Percentiles rank a stretch among this genome's conserved stretches.
Evolutionary conservation across 805 yeast genomes (phyloP).

Genomic region (Cyberlindnera lachancei): DNA sequence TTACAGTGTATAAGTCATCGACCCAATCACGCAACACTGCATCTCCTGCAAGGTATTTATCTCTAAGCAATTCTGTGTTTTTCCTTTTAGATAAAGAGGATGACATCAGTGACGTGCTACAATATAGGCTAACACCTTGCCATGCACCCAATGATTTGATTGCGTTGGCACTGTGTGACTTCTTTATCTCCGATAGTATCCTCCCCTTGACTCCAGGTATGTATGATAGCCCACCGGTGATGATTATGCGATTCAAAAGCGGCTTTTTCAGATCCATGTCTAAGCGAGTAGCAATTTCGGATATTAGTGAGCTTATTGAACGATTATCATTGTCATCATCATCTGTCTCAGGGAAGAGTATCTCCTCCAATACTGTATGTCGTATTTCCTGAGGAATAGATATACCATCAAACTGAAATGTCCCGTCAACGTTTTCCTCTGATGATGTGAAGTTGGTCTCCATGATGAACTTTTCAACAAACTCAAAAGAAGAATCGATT

Average conservation of each 20-base stretch:
- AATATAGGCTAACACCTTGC: constrained; percentile 22
- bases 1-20: constrained; percentile 6
- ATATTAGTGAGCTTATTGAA: constrained; percentile 5
- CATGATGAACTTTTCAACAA: constrained; percentile 17
- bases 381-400: constrained; percentile 10
- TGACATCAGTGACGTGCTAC: constrained; percentile 17
- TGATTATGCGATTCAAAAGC: constrained; percentile 11
- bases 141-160: constrained; percentile 18
- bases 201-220: constrained; percentile 19
- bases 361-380: constrained; percentile 6
- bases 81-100: constrained; percentile 5
- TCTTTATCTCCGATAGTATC: constrained; percentile 9
- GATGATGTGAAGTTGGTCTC: constrained; percentile 11
- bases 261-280: constrained; percentile 13
- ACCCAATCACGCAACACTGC: constrained; percentile 15
- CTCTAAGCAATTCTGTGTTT: constrained; percentile 15
- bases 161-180: neutral
- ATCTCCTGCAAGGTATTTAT: constrained; percentile 18
- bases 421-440: neutral
- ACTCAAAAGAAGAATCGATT: constrained; percentile 9
- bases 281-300: constrained; percentile 3
- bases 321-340: constrained; percentile 13
- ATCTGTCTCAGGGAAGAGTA: constrained; percentile 6
- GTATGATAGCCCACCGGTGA: constrained; percentile 20
- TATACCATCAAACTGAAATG: constrained; percentile 8